Base-by-base conservation (phyloP, 2,329 filamentous ascomycete species). In the Aspergillus sp. region DNA sequence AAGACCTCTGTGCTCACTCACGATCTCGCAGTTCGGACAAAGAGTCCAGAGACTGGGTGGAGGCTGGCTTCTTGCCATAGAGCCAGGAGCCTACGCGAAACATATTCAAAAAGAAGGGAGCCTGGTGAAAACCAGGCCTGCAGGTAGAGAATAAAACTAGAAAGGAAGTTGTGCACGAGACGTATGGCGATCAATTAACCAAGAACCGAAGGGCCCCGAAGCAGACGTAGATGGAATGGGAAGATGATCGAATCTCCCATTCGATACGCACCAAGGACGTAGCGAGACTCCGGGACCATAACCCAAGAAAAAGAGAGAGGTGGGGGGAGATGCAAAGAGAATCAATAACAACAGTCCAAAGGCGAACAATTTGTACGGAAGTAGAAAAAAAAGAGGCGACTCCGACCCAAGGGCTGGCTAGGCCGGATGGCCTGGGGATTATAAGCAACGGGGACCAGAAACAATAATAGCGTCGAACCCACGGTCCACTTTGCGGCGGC, bases 11-110 rank as follows among this genome's bases (percentile, higher is more conserved):
- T 32, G 19, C 39, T 23, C 36, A 74, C 73, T 65, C 69, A 81
- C 78, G 75, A 62, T 81, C 76, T 66, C 84, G 81, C 52, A 84
- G 77, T 74, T 88, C 86, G 63, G 83, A 81, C 53, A 84, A 70
- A 63, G 85, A 81, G 70, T 83, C 84, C 60, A 88, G 69, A 44
- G 83, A 86, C 71, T 82, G 82, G 11, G 82, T 82, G 42, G 82
- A 82, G 53, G 77, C 70, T 21, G 73, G 70, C 70, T 76, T 77
- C 61, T 77, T 79, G 70, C 73, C 74, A 61, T 77, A 78, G n/a
- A 80, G 70, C 78, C 78, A 80, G 57, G 77, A 76, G 56, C 78
- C 77, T 56, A 80, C 71, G 51, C 73, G 70, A 56, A 77, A 68
- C 77, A 79, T 79, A n/a, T 56, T 67, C 15, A 50, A 15, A 41